Percentiles rank a stretch among this genome's conserved stretches.
phyloP scores from a whole-genome alignment of 805 yeast species.

The Yarrowia keelungensis region DNA sequence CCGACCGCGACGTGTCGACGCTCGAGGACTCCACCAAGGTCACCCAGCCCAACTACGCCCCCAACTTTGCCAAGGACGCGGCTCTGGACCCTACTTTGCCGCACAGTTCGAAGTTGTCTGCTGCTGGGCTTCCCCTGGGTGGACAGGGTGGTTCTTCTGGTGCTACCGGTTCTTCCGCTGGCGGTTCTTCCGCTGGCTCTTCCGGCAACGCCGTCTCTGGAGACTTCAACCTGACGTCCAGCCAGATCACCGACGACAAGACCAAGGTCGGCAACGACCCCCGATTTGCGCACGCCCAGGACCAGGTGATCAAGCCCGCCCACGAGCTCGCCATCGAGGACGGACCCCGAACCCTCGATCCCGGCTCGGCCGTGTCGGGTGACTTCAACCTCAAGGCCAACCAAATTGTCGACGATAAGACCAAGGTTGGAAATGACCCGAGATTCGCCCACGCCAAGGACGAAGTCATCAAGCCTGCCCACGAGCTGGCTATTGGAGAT shows the following conservation, averaged over 20 bases:
- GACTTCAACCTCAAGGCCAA: constrained; percentile 15
- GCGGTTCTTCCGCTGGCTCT: background rate
- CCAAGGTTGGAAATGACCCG: background rate
- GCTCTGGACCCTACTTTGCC: constrained; percentile 1
- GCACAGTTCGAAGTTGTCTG: background rate
- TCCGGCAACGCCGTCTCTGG: constrained; percentile 5
- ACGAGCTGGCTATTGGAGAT: background rate
- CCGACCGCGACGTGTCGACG: background rate
- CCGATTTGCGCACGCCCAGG: background rate
- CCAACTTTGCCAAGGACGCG: constrained; percentile 2
- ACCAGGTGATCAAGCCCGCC: background rate
- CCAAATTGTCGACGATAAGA: constrained; percentile 3
- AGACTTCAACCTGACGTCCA: constrained; percentile 13
- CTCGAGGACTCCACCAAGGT: constrained; percentile 14
- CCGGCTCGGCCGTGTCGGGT: constrained; percentile 21
- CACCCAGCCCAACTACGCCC: background rate
- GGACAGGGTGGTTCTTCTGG: background rate
- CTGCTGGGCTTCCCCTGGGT: constrained; percentile 6
- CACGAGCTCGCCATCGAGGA: constrained; percentile 18
- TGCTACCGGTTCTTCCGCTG: background rate
- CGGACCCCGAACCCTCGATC: constrained; percentile 18
- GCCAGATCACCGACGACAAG: constrained; percentile 4
- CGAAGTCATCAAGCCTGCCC: background rate
- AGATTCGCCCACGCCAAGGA: background rate
- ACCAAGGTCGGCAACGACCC: constrained; percentile 21